phyloP scores from a whole-genome alignment of 1,139 yeast species.

The Debaryomyces subglobosus region DNA sequence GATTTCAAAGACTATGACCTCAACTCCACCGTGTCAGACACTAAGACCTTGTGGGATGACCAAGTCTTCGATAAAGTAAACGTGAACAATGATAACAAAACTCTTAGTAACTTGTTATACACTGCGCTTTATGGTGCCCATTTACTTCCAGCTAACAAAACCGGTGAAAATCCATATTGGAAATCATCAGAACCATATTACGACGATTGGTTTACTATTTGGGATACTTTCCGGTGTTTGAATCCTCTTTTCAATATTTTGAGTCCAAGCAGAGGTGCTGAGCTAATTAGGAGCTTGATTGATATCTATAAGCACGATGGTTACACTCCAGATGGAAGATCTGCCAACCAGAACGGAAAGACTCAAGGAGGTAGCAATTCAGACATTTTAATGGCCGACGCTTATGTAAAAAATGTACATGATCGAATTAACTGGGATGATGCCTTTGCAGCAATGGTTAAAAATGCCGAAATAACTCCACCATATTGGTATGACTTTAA shows the following conservation, averaged over 20 bases:
- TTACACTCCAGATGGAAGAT: constrained; percentile 42
- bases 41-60: constrained; percentile 28
- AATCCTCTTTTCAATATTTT: constrained; percentile 35
- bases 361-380: constrained; percentile 47
- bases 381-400: constrained; percentile 44
- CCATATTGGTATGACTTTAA: constrained; percentile 27
- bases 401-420: constrained; percentile 31
- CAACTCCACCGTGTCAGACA: constrained; percentile 21
- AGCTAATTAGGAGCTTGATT: constrained; percentile 31
- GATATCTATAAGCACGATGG: constrained; percentile 38
- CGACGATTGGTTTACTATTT: constrained; percentile 44
- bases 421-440: constrained; percentile 30
- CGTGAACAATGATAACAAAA: constrained; percentile 22
- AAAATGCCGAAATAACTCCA: constrained; percentile 40
- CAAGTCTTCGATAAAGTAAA: constrained; percentile 29
- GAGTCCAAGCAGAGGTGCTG: constrained; percentile 32
- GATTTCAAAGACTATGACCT: constrained; percentile 26
- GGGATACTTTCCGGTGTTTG: constrained; percentile 42
- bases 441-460: constrained; percentile 37
- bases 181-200: constrained; percentile 30
- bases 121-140: constrained; percentile 37
- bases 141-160: constrained; percentile 37
- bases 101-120: constrained; percentile 27
- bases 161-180: constrained; percentile 38
- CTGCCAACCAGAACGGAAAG: constrained; percentile 41